Evolutionary conservation across 441 rosid species (phyloP), one percentile per base, ranked within the genome.

Genomic region (Bocquillonia castaneifolia): DNA sequence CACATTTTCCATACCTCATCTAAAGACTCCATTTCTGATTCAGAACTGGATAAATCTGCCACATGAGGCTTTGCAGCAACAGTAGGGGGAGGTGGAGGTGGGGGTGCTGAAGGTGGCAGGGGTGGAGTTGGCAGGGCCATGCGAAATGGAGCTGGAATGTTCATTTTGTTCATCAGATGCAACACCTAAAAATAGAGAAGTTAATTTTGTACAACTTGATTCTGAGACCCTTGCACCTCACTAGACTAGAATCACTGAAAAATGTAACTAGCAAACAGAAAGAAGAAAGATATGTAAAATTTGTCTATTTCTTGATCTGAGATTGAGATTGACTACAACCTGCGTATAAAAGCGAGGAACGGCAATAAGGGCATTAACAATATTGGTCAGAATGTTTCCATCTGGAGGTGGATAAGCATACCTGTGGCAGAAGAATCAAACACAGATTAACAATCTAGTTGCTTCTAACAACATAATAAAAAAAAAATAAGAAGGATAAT

Each of bases 131-230:
- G 99, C 64, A 88, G 81, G 70, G 97, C 96, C 87, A 90, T 80
- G 44, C 94, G 90, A 81, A 94, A 92, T 54, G 97, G 99, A 73
- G 97, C 92, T 75, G 97, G 99, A 77, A 94, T 87, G 76, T 90
- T 91, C 99, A 94, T 91, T 88, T 94, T 94, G 80, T 94, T 94
- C 99, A 94, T 94, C 78, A 94, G 81, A 82, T 92, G 99, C 83
- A 94, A 77, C 76, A 91, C 94, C 97, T 94, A 69, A 26, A 55
- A 72, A 15, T 8, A 14, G n/a, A 50, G 64, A 63, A 5, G 20
- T 40, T n/a, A 73, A 31, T 40, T 54, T 5, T 66, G 39, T 71
- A 62, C 53, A 52, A 31, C 18, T 44, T 17, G 39, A 58, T 25
- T 26, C 62, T 17, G 69, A 64, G 13, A 29, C 28, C 45, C 52